Evolutionary conservation across 2,329 filamentous ascomycete genomes (phyloP).

Genomic region (Didymella segeticola): DNA sequence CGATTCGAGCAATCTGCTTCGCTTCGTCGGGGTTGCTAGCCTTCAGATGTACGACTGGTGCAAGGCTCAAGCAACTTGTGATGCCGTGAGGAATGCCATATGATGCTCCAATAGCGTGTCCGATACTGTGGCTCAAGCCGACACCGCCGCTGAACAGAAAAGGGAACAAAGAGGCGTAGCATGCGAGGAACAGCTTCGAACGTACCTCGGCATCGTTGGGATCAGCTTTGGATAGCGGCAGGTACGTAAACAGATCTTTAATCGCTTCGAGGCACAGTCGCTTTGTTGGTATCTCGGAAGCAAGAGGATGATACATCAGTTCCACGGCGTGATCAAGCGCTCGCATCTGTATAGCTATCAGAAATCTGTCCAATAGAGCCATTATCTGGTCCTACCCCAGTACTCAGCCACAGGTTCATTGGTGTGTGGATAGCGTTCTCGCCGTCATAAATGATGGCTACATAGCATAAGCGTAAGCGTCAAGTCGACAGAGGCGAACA

Average conservation of each 20-base stretch:
- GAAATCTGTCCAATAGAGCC: not conserved
- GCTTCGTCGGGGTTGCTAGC: constrained; percentile 56
- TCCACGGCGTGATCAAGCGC: constrained; percentile 65
- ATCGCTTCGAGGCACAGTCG: constrained; percentile 57
- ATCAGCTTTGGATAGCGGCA: constrained; percentile 58
- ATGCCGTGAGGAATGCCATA: constrained; percentile 64
- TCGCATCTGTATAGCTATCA: constrained; percentile 47
- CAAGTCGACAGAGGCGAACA: not conserved
- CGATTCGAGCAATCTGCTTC: constrained; percentile 55
- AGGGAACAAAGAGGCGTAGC: constrained; percentile 57
- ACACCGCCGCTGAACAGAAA: constrained; percentile 59
- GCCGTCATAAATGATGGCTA: constrained; percentile 61
- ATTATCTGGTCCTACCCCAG: constrained; percentile 46
- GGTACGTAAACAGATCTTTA: constrained; percentile 58
- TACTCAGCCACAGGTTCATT: constrained; percentile 58
- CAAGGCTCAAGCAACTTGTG: constrained; percentile 61
- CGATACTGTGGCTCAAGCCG: constrained; percentile 57
- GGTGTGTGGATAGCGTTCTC: constrained; percentile 61
- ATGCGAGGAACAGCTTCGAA: constrained; percentile 60
- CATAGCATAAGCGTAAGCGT: not conserved
- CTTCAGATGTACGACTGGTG: constrained; percentile 61
- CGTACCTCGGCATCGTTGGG: constrained; percentile 57
- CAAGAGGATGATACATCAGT: constrained; percentile 60
- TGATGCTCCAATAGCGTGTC: constrained; percentile 62
- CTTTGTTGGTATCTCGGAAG: constrained; percentile 58